Base-by-base conservation (phyloP, 257 asterid species). In the Salvia splendens region DNA sequence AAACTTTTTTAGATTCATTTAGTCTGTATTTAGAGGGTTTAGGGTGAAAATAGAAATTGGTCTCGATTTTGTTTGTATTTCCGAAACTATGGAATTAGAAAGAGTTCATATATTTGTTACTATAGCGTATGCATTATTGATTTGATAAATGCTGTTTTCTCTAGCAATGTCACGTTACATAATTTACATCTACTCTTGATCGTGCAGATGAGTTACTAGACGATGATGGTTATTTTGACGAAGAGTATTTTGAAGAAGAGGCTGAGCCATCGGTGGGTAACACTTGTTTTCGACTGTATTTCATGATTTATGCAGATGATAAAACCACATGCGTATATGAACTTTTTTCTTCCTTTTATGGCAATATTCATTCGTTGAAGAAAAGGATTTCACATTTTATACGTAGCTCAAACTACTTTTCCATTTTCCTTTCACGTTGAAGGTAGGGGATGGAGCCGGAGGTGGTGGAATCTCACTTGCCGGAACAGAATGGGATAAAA, bases 371-470 rank as follows among this genome's bases (percentile, higher is more conserved):
- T 40, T 10, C 41, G 0, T 3, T 15, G 46, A 16, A 59, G 65
- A 38, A 10, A 38, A 40, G 16, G 10, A 60, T 5, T 0, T 15
- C 16, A 42, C 47, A 59, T 67, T 50, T 53, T 41, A 47, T 1
- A 24, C 17, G 56, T 53, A 43, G 59, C 7, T 58, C 9, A 8
- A 53, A 54, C 53, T 30, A 14, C 20, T 52, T 61, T 16, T 58
- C 2, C 45, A 8, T 41, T 30, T 71, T 52, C 52, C 65, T 59
- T 62, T 55, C 4, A 38, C 20, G 6, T 60, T 70, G 77, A 77
- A 92, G 98, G 77, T 55, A 62, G 96, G 98, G 46, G 98, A 92
- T 79, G 98, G 97, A 66, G 82, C 87, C 36, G 97, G 89, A 68
- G 97, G 98, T 61, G 96, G 95, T 67, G 98, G 97, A 69, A 69